phyloP scores from a whole-genome alignment of 768 basidiomycete species.

The Krasilnikovozyma curviuscula region DNA sequence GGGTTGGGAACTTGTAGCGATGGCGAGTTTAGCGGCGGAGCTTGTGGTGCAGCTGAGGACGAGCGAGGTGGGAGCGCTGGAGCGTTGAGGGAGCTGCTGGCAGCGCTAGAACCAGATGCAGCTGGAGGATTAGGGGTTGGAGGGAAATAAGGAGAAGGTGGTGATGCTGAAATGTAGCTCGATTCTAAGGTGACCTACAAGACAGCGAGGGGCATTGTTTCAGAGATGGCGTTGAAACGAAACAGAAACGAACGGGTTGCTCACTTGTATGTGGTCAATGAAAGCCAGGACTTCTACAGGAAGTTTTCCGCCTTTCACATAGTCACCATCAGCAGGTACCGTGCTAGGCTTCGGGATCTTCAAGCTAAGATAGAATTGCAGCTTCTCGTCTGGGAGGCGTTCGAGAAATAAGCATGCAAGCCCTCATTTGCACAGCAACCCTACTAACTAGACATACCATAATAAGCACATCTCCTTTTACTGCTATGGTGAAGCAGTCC shows the following conservation, averaged over 20 bases:
- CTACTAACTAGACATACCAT: neutral
- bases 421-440: neutral
- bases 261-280: too few relatives aligned
- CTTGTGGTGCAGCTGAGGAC: neutral
- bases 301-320: too few relatives aligned
- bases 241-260: too few relatives aligned
- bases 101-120: neutral
- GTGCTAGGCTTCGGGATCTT: neutral
- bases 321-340: neutral
- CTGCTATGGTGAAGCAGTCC: neutral
- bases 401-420: too few relatives aligned
- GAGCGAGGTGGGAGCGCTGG: neutral
- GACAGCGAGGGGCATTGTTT: too few relatives aligned
- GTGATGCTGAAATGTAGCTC: neutral
- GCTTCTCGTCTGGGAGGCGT: neutral
- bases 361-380: neutral
- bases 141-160: constrained; percentile 1
- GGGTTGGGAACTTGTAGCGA: too few relatives aligned
- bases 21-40: too few relatives aligned
- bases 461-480: neutral
- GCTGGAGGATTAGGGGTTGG: neutral
- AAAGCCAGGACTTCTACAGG: too few relatives aligned
- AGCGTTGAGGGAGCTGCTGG: neutral
- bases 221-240: too few relatives aligned
- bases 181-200: too few relatives aligned